Base-by-base conservation (phyloP, 805 yeast genomes). In the Candida ovalis region DNA sequence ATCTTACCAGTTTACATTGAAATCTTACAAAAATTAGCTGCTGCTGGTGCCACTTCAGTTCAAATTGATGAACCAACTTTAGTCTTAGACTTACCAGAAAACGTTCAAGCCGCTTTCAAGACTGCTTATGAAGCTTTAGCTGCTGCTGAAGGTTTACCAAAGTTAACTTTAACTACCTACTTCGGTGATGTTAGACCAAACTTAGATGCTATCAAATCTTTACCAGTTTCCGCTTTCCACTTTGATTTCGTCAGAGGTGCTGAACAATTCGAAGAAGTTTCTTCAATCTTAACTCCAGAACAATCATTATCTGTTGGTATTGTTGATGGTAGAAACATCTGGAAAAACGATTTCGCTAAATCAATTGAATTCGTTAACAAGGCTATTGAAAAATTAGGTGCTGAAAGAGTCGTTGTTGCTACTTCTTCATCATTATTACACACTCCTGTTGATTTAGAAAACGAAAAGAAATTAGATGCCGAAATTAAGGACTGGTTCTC, bases 131-230 rank as follows among this genome's bases (percentile, higher is more conserved):
- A 82, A 59, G 78, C 71, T 70, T 77, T 92, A 51, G 81, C 84
- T 60, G 75, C 81, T 64, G 74, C 77, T 69, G 81, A 76, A 63
- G 80, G 81, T 58, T 70, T 84, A 63, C 96, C 96, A 72, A 83
- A 86, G 72, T 73, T 94, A 61, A 74, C 85, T 62, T 72, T 94
- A 66, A 80, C 98, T 68, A 77, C 98, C 64, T 94, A 94, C 84
- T 94, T 94, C 71, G 99, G 99, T 80, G 96, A 95, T 67, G 97
- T 88, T 64, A 86, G 90, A 76, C 98, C 98, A 77, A 94, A 94
- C 88, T 76, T 91, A 69, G 76, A 74, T 59, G 91, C 97, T 62
- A 78, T 94, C 75, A 82, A 86, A 78, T 84, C 80, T 61, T 82
- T 94, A 70, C 96, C 97, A 65, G 96, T 94, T 62, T 76, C 91